Conservation (phyloP, 2,329 filamentous ascomycete species). For the Stenocarpella maydis region DNA sequence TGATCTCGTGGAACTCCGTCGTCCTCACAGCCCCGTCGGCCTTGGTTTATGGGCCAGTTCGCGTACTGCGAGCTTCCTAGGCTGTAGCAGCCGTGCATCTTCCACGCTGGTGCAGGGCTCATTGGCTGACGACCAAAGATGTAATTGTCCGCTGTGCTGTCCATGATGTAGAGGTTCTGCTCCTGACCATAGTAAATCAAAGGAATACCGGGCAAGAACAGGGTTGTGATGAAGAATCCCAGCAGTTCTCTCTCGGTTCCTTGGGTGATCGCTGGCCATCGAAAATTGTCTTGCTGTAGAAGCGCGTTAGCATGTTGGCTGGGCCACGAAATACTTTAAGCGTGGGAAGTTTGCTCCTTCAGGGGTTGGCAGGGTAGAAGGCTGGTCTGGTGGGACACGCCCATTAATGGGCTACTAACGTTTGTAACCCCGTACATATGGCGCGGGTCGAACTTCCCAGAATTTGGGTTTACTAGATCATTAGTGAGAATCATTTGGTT, state of each 20-base stretch:
- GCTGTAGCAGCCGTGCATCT: slow-evolving; percentile 67
- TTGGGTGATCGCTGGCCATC: slow-evolving; percentile 66
- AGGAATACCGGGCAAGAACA: slow-evolving; percentile 68
- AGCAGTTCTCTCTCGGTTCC: slow-evolving; percentile 65
- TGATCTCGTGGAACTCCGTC: slow-evolving; percentile 65
- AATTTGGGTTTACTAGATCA: slow-evolving; percentile 64
- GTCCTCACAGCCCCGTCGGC: slow-evolving; percentile 61
- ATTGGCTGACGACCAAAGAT: slow-evolving; percentile 70
- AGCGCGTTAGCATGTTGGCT: neutral
- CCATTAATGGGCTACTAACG: neutral
- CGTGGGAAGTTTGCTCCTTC: neutral
- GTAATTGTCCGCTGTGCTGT: slow-evolving; percentile 69
- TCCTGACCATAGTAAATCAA: slow-evolving; percentile 70
- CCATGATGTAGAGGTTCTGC: slow-evolving; percentile 67
- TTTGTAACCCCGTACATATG: slow-evolving; percentile 62
- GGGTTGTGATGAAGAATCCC: slow-evolving; percentile 64
- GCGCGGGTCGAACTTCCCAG: slow-evolving; percentile 66
- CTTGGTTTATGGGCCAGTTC: slow-evolving; percentile 62
- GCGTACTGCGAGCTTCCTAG: slow-evolving; percentile 63
- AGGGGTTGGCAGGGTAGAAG: too few species aligned
- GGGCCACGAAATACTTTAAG: neutral
- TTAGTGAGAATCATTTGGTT: slow-evolving; percentile 63
- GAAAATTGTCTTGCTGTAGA: slow-evolving; percentile 64
- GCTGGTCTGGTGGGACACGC: slow-evolving; percentile 44
- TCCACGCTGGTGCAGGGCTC: slow-evolving; percentile 68